Conservation (phyloP, 2,329 filamentous ascomycete species). For the Fusarium succisae region DNA sequence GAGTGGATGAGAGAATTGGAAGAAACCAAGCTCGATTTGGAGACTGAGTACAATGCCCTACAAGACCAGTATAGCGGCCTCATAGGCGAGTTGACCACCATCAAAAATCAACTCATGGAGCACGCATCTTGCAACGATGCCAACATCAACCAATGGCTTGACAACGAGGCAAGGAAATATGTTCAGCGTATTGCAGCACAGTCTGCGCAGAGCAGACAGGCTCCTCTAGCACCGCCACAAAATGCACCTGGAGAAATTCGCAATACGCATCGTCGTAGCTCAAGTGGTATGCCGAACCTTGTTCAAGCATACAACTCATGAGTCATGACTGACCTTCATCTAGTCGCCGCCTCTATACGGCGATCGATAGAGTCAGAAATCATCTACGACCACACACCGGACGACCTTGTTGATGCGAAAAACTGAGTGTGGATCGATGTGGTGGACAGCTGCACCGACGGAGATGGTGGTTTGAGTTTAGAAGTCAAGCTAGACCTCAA, state of each 20-base stretch:
- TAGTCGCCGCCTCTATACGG: not conserved
- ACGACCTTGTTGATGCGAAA: conserved; percentile 42
- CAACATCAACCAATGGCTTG: conserved; percentile 64
- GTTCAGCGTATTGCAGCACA: conserved; percentile 46
- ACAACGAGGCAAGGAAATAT: conserved; percentile 61
- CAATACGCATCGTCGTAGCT: conserved; percentile 4
- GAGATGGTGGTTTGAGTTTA: not conserved
- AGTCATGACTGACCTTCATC: not conserved
- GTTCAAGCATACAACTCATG: not conserved
- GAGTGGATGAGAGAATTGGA: conserved; percentile 62
- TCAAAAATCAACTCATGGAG: conserved; percentile 62
- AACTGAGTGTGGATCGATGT: not conserved
- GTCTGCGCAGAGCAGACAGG: not conserved
- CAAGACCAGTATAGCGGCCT: conserved; percentile 55
- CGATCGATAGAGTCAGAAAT: conserved; percentile 29
- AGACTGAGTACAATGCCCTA: conserved; percentile 55
- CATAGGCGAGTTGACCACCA: conserved; percentile 54
- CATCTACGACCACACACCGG: conserved; percentile 52
- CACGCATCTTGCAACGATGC: conserved; percentile 62
- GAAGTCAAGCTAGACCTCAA: not conserved
- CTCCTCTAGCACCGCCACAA: not conserved
- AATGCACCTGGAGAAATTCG: not conserved
- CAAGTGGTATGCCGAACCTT: not conserved
- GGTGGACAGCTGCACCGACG: not conserved
- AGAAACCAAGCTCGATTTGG: conserved; percentile 55